Evolutionary conservation across 2,329 filamentous ascomycete genomes (phyloP), one percentile per base, ranked within the genome.

Genomic region (Pestalotiopsis sp.): DNA sequence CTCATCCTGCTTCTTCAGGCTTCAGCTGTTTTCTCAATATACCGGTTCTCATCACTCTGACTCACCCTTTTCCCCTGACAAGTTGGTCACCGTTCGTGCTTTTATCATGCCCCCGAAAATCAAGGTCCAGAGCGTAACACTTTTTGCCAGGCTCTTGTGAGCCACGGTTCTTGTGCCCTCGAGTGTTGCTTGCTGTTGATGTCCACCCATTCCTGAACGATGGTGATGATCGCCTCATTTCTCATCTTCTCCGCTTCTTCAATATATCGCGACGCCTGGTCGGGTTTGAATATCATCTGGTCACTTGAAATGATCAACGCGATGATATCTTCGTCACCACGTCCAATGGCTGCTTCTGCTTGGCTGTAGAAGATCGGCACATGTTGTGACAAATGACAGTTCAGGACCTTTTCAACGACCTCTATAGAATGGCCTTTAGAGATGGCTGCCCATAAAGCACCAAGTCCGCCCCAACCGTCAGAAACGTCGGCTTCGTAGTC

Each of bases 391-490:
- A n/a, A 62, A 62, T 62, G 36, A 23, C 27, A 41, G 17, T 36
- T 20, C 36, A 62, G 36, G 27, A 62, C 36, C n/a, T 62, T 62
- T 12, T 62, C 60, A 36, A 62, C 20, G n/a, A 62, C n/a, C 13
- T 39, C 60, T 41, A 36, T 3, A 39, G 60, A 36, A 20, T 62
- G 36, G 36, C 36, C 14, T 62, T 27, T 36, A 2, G n/a, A 20
- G 17, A 62, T 62, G 36, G 60, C 60, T 25, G 60, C 60, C 25
- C 36, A 62, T 41, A 62, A 41, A 38, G 60, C 36, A 62, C 60
- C 60, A 62, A 23, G 25, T 20, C 27, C 60, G 36, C 60, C 36
- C 60, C 60, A 62, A 6, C 60, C 60, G 4, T 62, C 60, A 23
- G 27, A 27, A 14, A 62, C 27, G 36, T 62, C 60, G 17, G n/a